Evolutionary conservation across 2,329 filamentous ascomycete species (phyloP).

Genomic region (Aspergillus novofumigatus): DNA sequence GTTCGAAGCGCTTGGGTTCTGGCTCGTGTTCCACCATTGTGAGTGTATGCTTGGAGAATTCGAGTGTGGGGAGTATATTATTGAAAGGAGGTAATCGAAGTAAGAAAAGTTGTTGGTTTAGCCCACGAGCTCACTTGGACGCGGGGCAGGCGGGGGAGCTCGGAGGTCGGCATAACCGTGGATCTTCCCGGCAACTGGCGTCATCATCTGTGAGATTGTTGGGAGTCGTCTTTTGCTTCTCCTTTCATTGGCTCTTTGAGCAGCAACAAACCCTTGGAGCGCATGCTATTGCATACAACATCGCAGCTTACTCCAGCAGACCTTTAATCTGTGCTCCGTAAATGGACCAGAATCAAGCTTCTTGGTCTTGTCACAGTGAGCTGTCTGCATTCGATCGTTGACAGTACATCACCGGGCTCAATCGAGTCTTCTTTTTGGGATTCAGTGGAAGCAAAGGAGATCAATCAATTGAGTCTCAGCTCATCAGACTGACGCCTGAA

Average conservation of each 20-base stretch:
- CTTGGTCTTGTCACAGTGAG: not conserved
- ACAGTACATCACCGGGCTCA: not conserved
- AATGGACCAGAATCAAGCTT: not conserved
- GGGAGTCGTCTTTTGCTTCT: not conserved
- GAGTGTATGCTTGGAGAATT: not conserved
- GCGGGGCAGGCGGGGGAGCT: slow-evolving; percentile 24
- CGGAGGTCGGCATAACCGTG: slow-evolving; percentile 14
- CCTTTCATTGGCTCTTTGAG: not conserved
- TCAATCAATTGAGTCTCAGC: not conserved
- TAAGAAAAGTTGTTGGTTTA: not conserved
- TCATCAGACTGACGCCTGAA: not conserved
- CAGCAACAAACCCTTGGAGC: not conserved
- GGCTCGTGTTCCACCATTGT: slow-evolving; percentile 28
- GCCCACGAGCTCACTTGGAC: not conserved
- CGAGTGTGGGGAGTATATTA: not conserved
- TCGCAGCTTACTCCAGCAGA: not conserved
- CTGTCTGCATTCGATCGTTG: not conserved
- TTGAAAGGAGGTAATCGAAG: not conserved
- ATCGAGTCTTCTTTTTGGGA: not conserved
- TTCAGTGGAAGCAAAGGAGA: not conserved
- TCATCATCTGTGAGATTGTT: not conserved
- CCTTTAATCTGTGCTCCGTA: not conserved
- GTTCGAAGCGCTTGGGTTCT: slow-evolving; percentile 37
- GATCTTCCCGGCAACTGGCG: not conserved
- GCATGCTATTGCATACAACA: not conserved